Evolutionary conservation across 1,139 yeast species (phyloP).

Genomic region (Trichomonascaceae sp.): DNA sequence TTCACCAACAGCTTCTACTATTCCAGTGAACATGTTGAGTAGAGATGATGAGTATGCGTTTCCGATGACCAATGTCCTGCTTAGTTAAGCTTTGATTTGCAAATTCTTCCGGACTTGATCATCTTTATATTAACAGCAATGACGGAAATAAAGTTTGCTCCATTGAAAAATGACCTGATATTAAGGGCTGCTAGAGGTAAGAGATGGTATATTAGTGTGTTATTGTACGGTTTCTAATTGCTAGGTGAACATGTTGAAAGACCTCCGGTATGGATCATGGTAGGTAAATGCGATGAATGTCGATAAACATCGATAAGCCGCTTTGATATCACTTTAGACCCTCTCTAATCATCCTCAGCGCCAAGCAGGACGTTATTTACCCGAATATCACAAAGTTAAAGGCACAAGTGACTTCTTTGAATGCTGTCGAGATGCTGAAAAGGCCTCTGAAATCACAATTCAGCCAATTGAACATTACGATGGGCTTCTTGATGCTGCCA

Average conservation of each 20-base stretch:
- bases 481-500: constrained; percentile 92
- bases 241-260: constrained; percentile 77
- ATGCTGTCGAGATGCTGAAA: constrained; percentile 87
- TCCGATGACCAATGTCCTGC: neutral
- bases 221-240: constrained; percentile 9
- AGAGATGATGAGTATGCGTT: too few species aligned
- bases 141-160: constrained; percentile 20
- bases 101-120: neutral
- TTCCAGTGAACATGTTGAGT: constrained; percentile 91
- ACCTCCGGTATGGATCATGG: constrained; percentile 98
- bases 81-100: neutral
- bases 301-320: too few species aligned
- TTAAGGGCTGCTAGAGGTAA: constrained; percentile 76
- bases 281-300: constrained; percentile 35
- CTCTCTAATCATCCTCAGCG: constrained; percentile 35
- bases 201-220: neutral
- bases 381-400: constrained; percentile 84
- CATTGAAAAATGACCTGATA: constrained; percentile 78
- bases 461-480: constrained; percentile 90
- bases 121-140: neutral
- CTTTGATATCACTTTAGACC: neutral
- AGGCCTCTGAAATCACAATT: constrained; percentile 88
- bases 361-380: constrained; percentile 68
- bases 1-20: constrained; percentile 77
- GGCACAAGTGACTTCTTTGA: constrained; percentile 87